Base-by-base conservation (phyloP, 495 filamentous ascomycete species). In the Aspergillus funiculosus region DNA sequence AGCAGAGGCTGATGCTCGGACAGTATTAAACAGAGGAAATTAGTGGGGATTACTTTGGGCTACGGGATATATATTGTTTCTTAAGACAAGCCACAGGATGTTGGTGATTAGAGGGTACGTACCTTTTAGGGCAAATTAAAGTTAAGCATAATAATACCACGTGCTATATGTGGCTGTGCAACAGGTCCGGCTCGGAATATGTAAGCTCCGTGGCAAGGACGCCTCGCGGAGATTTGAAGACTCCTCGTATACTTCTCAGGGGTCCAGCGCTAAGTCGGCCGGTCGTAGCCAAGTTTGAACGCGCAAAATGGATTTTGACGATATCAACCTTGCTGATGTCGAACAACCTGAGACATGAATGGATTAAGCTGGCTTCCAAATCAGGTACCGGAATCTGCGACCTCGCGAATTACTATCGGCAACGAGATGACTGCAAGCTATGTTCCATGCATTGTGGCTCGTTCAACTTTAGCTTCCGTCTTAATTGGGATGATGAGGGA, bases 391-490 rank as follows among this genome's bases (percentile, higher is more conserved):
- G 45, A 14, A 48, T 48, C 45, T 48, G 34, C 17, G 6, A 39
- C 24, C 36, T 39, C 6, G 35, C 45, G 9, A 10, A 39, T 32
- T 35, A 18, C 28, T 40, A 40, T 21, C 45, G 45, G 31, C 22
- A 40, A 25, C 34, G 45, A 1, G 46, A 48, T 32, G 46, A 48
- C 20, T 40, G 46, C 36, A 2, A 41, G 1, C 46, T 41, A 0
- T 27, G 36, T 34, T 48, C 46, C 3, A 48, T 41, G 46, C 46
- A 48, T 19, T n/a, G 36, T 10, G 46, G 46, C 17, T 48, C 46
- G 2, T 48, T 48, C 37, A 48, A 48, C 26, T 48, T 48, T 15
- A 41, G 46, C n/a, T 19, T 39, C 7, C 46, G 46, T n/a, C 46
- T 48, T 11, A 15, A 48, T 22, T 48, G 36, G 37, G 46, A 48